These are phyloP conservation scores for Exophiala lecanii-corni DNA, from an alignment of 2,329 filamentous ascomycete genomes.

Conservation along the genomic window DNA sequence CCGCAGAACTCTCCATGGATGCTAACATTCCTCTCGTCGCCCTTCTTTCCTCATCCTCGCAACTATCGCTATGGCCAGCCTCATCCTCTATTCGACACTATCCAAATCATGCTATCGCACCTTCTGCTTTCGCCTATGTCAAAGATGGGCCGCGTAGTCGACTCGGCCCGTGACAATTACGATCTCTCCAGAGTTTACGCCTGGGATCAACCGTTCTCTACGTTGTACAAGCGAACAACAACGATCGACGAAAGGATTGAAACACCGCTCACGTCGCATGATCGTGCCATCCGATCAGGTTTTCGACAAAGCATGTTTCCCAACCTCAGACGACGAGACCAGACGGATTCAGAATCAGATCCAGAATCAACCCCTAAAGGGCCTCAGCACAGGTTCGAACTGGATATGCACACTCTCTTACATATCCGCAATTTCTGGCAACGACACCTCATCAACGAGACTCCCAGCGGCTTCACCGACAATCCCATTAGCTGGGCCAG, in stretches of 20 bases:
- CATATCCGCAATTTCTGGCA: constrained; percentile 42
- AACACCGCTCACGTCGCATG: constrained; percentile 7
- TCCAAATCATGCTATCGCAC: constrained; percentile 32
- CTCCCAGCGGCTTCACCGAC: not conserved
- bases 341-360: no score
- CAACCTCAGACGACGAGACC: constrained; percentile 7
- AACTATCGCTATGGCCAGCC: constrained; percentile 13
- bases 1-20: constrained; percentile 21
- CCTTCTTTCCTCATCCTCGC: constrained; percentile 13
- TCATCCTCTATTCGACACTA: constrained; percentile 23
- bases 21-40: constrained; percentile 17
- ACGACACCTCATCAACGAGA: constrained; percentile 33
- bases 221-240: constrained; percentile 28
- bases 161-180: constrained; percentile 22
- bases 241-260: not conserved
- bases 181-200: constrained; percentile 28
- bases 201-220: constrained; percentile 24
- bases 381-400: constrained; percentile 20
- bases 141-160: constrained; percentile 11
- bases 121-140: constrained; percentile 27
- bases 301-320: constrained; percentile 1
- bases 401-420: constrained; percentile 33
- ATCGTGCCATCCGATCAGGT: constrained; percentile 13
- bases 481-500: constrained; percentile 3
- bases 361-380: not conserved